Evolutionary conservation across 2,329 filamentous ascomycete species (phyloP), one percentile per base, ranked within the genome.

Genomic region (Pseudonectria foliicola): DNA sequence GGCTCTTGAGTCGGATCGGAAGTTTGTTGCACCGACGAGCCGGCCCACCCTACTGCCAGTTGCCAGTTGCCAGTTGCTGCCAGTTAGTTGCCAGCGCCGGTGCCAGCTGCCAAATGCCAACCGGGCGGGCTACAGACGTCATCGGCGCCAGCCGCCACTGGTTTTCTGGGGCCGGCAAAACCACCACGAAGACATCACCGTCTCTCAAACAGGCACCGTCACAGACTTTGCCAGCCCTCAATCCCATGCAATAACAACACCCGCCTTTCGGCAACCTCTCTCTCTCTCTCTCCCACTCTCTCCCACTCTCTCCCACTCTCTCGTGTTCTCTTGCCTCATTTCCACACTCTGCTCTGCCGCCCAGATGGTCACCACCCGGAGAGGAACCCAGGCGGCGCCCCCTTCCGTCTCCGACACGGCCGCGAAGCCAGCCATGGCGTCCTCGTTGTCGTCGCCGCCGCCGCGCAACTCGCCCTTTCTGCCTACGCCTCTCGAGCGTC

Each of bases 401-500:
- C 38, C 45, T 25, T 27, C 18, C 13, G 23, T 37, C 29, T 29
- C 27, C 39, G 42, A 32, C 37, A 41, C 37, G 38, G 28, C 31
- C 12, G 43, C 48, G 40, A 18, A 37, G 16, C 15, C 43, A 29
- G 10, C 38, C 2, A 41, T 32, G 31, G 30, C 42, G 11, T 35
- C 45, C 18, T 33, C 45, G 3, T 40, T 51, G 33, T 50, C 52
- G 15, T 52, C 46, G 27, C 67, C 52, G 33, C 50, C 52, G 15
- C 52, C 46, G 27, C 67, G 69, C 42, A 67, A 59, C 49, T 61
- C 66, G 27, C 81, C 84, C 3, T 77, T 75, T 60, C 68, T 87
- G 3, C 85, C 84, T 4, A 87, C 84, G 3, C 68, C 73, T 7
- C 67, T 81, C 52, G 85, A 93, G 56, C 62, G 71, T 15, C 50